Percentiles rank a stretch among this genome's conserved stretches.
phyloP scores from a whole-genome alignment of 805 yeast species.

The Myxozyma mucilagina region DNA sequence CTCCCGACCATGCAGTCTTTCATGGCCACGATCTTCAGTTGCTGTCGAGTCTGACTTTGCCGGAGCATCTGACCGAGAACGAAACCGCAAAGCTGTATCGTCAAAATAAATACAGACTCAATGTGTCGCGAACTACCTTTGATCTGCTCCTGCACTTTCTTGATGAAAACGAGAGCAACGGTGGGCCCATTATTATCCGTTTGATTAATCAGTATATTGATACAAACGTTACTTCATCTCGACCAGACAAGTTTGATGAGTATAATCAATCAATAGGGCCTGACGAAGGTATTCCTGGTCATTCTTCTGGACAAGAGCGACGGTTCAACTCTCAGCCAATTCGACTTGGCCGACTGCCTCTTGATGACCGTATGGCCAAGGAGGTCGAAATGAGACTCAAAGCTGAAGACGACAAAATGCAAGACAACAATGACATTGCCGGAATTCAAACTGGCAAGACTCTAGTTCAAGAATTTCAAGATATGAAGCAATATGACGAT shows the following conservation, averaged over 20 bases:
- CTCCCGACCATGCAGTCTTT: slow-evolving; percentile 67
- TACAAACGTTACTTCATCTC: slow-evolving; percentile 39
- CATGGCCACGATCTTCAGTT: slow-evolving; percentile 78
- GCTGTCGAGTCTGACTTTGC: slow-evolving; percentile 70
- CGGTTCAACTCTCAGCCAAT: slow-evolving; percentile 70
- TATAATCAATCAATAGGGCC: slow-evolving; percentile 55
- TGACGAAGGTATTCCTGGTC: slow-evolving; percentile 46
- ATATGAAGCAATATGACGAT: slow-evolving; percentile 50
- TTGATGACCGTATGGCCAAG: slow-evolving; percentile 78
- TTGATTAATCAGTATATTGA: slow-evolving; percentile 81
- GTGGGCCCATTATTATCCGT: slow-evolving; percentile 84
- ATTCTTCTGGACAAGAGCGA: slow-evolving; percentile 47
- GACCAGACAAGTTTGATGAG: slow-evolving; percentile 39
- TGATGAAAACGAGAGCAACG: slow-evolving; percentile 88
- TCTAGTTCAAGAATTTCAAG: slow-evolving; percentile 66
- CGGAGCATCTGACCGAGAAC: slow-evolving; percentile 81
- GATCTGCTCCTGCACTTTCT: slow-evolving; percentile 81
- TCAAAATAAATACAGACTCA: slow-evolving; percentile 68
- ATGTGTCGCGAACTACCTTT: slow-evolving; percentile 79
- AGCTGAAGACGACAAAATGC: slow-evolving; percentile 58
- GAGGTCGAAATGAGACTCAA: slow-evolving; percentile 77
- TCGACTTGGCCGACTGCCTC: slow-evolving; percentile 73
- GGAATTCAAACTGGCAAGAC: slow-evolving; percentile 44
- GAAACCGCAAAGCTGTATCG: slow-evolving; percentile 75
- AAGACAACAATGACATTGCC: slow-evolving; percentile 39